A percentile compares a stretch with the other conserved stretches of the same genome.
These are phyloP conservation scores for Globisporangium rhizosaccharum DNA, from an alignment of 352 stramenopile species.

Conservation along the genomic window DNA sequence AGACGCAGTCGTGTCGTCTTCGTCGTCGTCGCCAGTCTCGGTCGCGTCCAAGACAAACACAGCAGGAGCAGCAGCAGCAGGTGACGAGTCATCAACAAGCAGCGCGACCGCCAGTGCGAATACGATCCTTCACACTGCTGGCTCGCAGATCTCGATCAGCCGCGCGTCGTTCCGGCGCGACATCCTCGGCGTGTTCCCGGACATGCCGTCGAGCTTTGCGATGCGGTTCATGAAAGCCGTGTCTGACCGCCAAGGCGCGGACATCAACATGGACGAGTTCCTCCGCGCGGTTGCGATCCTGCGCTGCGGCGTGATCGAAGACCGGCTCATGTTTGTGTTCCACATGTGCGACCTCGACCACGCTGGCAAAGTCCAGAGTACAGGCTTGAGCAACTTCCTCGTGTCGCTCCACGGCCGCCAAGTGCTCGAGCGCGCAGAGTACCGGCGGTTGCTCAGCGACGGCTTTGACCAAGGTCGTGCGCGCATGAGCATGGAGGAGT, in stretches of 20 bases:
- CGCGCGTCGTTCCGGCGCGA: constrained; percentile 80
- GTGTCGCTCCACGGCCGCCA: constrained; percentile 75
- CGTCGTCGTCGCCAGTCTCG: constrained; percentile 19
- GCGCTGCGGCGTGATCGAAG: constrained; percentile 60
- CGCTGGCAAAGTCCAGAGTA: constrained; percentile 81
- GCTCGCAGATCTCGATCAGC: constrained; percentile 76
- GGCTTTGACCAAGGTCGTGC: constrained; percentile 78
- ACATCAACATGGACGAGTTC: constrained; percentile 89
- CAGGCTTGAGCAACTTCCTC: constrained; percentile 80
- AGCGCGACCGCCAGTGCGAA: constrained; percentile 16
- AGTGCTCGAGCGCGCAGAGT: constrained; percentile 68
- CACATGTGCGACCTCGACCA: constrained; percentile 88
- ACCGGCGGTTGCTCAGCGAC: constrained; percentile 69
- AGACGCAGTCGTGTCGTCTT: constrained; percentile 36
- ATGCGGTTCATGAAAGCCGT: constrained; percentile 88
- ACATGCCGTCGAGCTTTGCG: constrained; percentile 86
- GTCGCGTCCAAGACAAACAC: constrained; percentile 24
- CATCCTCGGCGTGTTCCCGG: constrained; percentile 84
- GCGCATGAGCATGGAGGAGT: constrained; percentile 68
- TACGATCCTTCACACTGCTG: constrained; percentile 59
- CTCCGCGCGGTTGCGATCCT: constrained; percentile 74
- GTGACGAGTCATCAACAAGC: constrained; percentile 5
- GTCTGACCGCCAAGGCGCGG: constrained; percentile 70
- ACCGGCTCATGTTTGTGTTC: constrained; percentile 79
- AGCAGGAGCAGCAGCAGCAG: not conserved